Percentiles rank a stretch among this genome's conserved stretches.
Conservation (phyloP, 257 asterid genomes). For the Forsythia suspensa region DNA sequence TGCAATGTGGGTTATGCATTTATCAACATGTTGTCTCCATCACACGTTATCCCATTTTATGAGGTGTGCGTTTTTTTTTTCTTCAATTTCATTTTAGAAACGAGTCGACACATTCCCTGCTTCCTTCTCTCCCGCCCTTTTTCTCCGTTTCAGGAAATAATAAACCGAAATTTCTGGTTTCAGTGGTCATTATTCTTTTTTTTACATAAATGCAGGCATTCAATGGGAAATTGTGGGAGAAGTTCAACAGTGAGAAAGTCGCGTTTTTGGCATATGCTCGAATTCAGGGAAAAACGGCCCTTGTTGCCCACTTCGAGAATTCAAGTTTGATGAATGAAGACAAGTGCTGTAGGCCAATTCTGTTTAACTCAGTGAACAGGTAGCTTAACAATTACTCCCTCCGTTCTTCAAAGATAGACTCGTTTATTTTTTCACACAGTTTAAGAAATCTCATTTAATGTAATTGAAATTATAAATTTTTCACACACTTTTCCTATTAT, state of each 20-base stretch:
- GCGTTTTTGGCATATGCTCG: conserved; percentile 78
- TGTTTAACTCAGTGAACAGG: conserved; percentile 57
- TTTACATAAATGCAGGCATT: conserved; percentile 44
- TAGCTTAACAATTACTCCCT: conserved; percentile 12
- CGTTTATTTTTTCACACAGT: too few species aligned
- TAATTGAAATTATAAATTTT: too few species aligned
- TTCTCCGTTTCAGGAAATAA: not conserved
- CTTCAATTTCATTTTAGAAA: too few species aligned
- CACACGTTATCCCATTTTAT: conserved; percentile 61
- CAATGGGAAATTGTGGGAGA: conserved; percentile 78
- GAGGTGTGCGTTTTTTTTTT: conserved; percentile 21
- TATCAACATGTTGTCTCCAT: conserved; percentile 75
- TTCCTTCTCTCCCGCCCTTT: too few species aligned
- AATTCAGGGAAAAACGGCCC: conserved; percentile 72
- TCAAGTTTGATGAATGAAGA: conserved; percentile 83
- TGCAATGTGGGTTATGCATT: conserved; percentile 91
- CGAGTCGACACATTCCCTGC: too few species aligned
- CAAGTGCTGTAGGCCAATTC: conserved; percentile 67
- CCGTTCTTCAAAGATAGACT: too few species aligned
- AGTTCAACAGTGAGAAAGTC: conserved; percentile 76
- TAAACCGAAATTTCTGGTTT: not conserved
- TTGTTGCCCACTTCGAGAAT: conserved; percentile 70
- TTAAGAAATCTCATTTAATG: too few species aligned
- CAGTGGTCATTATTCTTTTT: not conserved
- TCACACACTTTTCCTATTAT: too few species aligned